Evolutionary conservation across 192 early-diverging fungal species (phyloP).

Genomic region (Backusella australiensis): DNA sequence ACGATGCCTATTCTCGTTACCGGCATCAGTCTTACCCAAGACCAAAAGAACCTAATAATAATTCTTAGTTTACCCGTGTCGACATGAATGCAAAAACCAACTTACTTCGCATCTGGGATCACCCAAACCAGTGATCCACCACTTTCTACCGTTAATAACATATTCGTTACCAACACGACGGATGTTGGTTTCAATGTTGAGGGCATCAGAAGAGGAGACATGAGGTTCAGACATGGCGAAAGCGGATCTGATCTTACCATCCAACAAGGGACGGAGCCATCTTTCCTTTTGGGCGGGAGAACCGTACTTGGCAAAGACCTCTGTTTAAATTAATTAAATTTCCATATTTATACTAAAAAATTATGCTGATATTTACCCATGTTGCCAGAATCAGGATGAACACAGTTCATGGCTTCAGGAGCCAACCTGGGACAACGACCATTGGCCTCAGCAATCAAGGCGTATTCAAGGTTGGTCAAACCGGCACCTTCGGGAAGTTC

Average conservation of each 20-base stretch:
- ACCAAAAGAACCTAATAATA: neutral
- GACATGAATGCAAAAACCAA: slow-evolving; percentile 43
- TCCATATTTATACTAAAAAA: neutral
- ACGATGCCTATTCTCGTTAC: slow-evolving; percentile 62
- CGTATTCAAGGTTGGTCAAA: slow-evolving; percentile 94
- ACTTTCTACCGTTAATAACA: slow-evolving; percentile 84
- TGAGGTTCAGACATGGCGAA: slow-evolving; percentile 99
- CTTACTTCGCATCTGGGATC: slow-evolving; percentile 93
- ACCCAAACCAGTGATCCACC: slow-evolving; percentile 98
- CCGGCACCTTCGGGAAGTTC: slow-evolving; percentile 71
- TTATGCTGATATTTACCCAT: slow-evolving; percentile 52
- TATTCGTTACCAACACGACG: slow-evolving; percentile 61
- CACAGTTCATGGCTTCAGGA: slow-evolving; percentile 91
- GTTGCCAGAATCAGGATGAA: slow-evolving; percentile 96
- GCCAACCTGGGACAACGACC: slow-evolving; percentile 79
- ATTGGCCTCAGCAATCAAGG: slow-evolving; percentile 84
- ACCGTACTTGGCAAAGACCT: slow-evolving; percentile 97
- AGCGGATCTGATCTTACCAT: slow-evolving; percentile 91
- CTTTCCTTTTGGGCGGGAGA: slow-evolving; percentile 73
- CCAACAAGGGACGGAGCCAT: slow-evolving; percentile 81
- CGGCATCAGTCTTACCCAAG: slow-evolving; percentile 86
- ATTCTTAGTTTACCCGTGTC: neutral
- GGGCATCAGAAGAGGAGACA: slow-evolving; percentile 96
- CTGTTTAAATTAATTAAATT: slow-evolving; percentile 25
- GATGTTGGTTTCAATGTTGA: slow-evolving; percentile 92